Percentiles rank a stretch among this genome's conserved stretches.
Conservation (phyloP, 352 stramenopile species). For the Phytophthora ramorum region DNA sequence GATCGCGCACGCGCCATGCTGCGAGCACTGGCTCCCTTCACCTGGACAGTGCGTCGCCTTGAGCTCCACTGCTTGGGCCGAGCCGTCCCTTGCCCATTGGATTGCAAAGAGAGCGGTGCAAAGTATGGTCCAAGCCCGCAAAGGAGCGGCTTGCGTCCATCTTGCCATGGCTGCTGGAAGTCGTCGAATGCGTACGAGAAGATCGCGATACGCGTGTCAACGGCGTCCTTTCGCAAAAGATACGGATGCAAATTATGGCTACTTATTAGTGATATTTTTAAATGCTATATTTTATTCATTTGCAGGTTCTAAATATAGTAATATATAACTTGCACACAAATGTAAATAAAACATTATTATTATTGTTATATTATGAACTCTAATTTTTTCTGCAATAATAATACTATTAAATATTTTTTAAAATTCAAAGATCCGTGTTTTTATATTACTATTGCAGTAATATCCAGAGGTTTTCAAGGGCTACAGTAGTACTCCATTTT, state of each 20-base stretch:
- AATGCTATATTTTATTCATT: too few species aligned
- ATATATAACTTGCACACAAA: too few species aligned
- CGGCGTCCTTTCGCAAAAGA: constrained; percentile 27
- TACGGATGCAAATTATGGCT: neutral
- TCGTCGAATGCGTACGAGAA: constrained; percentile 9
- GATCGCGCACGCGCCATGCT: constrained; percentile 71
- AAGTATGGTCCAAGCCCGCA: constrained; percentile 11
- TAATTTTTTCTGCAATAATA: too few species aligned
- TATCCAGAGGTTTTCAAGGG: too few species aligned
- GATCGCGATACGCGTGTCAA: constrained; percentile 13
- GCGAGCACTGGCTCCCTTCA: constrained; percentile 69
- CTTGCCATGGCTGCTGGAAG: constrained; percentile 3
- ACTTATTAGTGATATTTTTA: neutral
- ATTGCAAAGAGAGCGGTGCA: constrained; percentile 3
- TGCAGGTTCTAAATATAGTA: neutral
- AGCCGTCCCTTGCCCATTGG: neutral
- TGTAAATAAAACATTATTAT: too few species aligned
- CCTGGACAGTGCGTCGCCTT: constrained; percentile 57
- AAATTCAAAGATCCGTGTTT: too few species aligned
- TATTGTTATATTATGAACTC: too few species aligned
- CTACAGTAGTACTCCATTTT: too few species aligned
- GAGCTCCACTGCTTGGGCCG: constrained; percentile 23
- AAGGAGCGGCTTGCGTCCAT: neutral
- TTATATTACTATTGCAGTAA: too few species aligned
- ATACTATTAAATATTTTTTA: too few species aligned